Evolutionary conservation across 1,284 basidiomycete genomes (phyloP).

Genomic region (Boletus smithii): DNA sequence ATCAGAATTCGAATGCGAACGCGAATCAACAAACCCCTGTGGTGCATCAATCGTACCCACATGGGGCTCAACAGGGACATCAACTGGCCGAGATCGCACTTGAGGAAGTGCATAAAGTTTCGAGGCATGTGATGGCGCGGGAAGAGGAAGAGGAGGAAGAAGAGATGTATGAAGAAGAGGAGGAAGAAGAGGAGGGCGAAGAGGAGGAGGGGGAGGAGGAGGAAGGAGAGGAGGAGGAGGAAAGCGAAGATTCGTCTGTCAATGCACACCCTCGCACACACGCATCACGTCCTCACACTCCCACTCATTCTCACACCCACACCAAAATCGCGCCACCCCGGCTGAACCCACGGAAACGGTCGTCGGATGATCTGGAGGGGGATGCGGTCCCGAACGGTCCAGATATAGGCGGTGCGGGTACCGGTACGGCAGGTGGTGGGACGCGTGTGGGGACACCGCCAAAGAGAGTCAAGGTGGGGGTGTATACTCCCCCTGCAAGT

Average conservation of each 20-base stretch:
- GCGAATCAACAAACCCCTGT: constrained; percentile 7
- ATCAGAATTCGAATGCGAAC: constrained; percentile 1
- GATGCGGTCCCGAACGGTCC: constrained; percentile 3
- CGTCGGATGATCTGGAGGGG: constrained; percentile 31
- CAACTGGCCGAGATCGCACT: constrained; percentile 24
- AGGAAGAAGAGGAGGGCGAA: constrained; percentile 14
- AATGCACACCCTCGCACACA: constrained; percentile 1
- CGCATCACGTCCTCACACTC: neutral
- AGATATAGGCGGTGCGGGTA: neutral
- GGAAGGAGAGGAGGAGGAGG: constrained; percentile 22
- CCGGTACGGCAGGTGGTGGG: neutral
- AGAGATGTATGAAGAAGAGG: constrained; percentile 13
- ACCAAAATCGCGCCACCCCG: constrained; percentile 23
- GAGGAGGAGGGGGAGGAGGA: constrained; percentile 12
- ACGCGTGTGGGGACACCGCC: constrained; percentile 27
- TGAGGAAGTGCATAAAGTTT: constrained; percentile 23
- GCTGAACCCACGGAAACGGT: constrained; percentile 33
- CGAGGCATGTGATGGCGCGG: constrained; percentile 15
- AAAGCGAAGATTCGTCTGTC: constrained; percentile 27
- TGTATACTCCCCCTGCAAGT: neutral
- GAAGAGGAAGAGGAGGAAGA: constrained; percentile 30
- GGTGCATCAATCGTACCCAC: constrained; percentile 5
- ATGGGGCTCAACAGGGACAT: constrained; percentile 11
- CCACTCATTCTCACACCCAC: no score
- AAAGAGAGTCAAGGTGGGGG: constrained; percentile 28